Percentiles rank a stretch among this genome's conserved stretches.
Conservation (phyloP, 768 basidiomycete genomes). For the Psilocybe cyanescens region DNA sequence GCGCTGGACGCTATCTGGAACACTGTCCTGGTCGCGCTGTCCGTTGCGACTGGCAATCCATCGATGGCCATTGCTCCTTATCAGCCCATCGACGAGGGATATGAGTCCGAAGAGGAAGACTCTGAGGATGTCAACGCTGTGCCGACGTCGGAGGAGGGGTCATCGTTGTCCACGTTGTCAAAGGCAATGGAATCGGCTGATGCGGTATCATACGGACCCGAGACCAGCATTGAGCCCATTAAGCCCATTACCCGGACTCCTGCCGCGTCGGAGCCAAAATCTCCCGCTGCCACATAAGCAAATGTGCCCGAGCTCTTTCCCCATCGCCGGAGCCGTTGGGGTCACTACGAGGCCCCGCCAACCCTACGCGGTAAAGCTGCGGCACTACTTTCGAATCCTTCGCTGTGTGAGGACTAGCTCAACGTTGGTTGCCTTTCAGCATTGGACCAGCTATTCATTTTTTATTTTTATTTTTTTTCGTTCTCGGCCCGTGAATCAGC, state of each 20-base stretch:
- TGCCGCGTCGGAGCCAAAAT: not conserved
- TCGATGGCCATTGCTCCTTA: slow-evolving; percentile 17
- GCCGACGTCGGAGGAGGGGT: not conserved
- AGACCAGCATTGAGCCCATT: not conserved
- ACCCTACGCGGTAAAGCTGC: not conserved
- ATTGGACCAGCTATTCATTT: not conserved
- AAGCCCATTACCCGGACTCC: not conserved
- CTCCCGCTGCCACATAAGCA: not conserved
- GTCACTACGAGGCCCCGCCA: not conserved
- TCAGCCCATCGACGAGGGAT: not conserved
- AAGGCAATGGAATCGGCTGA: not conserved
- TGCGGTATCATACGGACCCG: not conserved
- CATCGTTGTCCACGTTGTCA: not conserved
- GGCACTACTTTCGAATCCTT: not conserved
- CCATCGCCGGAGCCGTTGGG: not conserved
- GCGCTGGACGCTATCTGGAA: slow-evolving; percentile 72
- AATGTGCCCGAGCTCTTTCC: not conserved
- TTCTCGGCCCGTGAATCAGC: too few species aligned
- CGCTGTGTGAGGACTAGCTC: not conserved
- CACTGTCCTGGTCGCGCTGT: slow-evolving; percentile 63
- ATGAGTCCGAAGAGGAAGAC: not conserved
- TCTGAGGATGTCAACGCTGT: not conserved
- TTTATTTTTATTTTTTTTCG: not conserved
- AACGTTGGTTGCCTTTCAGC: not conserved
- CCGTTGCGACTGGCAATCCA: slow-evolving; percentile 47